Base-by-base conservation (phyloP, 768 basidiomycete species). In the Tylopilus plumbeoviolaceoides region DNA sequence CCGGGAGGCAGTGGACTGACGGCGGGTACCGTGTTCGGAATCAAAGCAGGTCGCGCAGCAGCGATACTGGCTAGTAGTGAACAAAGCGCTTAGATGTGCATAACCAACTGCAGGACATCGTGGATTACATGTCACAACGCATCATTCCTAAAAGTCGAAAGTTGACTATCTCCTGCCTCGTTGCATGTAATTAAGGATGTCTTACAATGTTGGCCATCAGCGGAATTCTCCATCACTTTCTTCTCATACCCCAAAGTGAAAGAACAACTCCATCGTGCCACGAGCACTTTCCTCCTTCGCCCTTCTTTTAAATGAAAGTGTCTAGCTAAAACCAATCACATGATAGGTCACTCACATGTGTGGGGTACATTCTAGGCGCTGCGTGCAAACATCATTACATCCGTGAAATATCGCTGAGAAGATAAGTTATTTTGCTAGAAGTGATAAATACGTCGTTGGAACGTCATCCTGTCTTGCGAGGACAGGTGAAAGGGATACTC, bases 1-100 rank as follows among this genome's bases (percentile, higher is more conserved):
- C 86, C 86, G 0, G 84, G 85, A 4, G 84, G 84, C 15, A 84
- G 82, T 59, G 85, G 84, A 20, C 59, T 86, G 53, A 85, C 78
- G 15, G 79, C 79, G 5, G 83, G 82, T 0, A 82, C 84, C 0
- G 84, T 86, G 12, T 85, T 87, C 63, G 84, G 83, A 11, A 72
- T 77, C 39, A 78, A 75, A 54, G 81, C 82, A 27, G 84, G 83
- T 8, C 53, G 58, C 25, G 69, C 69, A 53, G 82, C 79, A 15
- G 81, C 75, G 33, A 61, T 43, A 23, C 36, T 63, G 21, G 54
- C 57, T 36, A 31, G 45, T 35, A 35, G 45, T 23, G 23, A 33
- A 17, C 33, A 35, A 10, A 3, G 17, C 28, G 14, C 38, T 17
- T 51, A 53, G 36, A 43, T 23, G 23, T 23, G 23, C 5, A 5